Conservation (phyloP, 2,329 filamentous ascomycete species). For the Nectriaceae sp. region DNA sequence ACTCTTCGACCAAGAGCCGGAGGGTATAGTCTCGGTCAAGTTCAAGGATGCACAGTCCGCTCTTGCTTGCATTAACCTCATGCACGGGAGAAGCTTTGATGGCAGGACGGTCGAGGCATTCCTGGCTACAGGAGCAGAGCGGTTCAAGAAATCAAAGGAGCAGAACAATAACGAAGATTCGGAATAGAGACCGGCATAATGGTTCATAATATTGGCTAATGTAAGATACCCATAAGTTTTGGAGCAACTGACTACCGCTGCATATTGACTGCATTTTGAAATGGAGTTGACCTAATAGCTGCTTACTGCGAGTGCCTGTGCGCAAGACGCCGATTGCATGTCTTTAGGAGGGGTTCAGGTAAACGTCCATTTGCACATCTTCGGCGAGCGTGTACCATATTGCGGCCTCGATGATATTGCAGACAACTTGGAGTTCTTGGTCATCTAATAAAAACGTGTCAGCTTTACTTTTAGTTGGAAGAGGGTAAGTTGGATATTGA, state of each 20-base stretch:
- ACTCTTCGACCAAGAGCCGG: conserved; percentile 82
- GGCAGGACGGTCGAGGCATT: conserved; percentile 72
- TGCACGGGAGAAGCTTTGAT: conserved; percentile 81
- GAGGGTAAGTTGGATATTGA: conserved; percentile 1
- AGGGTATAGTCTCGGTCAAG: conserved; percentile 82
- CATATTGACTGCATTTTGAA: no score
- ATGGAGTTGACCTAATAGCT: no score
- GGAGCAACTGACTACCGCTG: background rate
- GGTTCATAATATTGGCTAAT: conserved; percentile 2
- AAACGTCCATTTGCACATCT: conserved; percentile 39
- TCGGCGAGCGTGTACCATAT: conserved; percentile 65
- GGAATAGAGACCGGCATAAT: conserved; percentile 22
- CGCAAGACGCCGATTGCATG: no score
- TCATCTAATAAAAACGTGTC: conserved; percentile 46
- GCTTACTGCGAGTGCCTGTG: no score
- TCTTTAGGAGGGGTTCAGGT: conserved; percentile 12
- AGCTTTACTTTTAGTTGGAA: background rate
- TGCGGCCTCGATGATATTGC: conserved; percentile 71
- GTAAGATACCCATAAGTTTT: conserved; percentile 29
- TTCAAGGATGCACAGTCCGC: conserved; percentile 75
- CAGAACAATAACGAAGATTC: conserved; percentile 48
- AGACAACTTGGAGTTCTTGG: conserved; percentile 67
- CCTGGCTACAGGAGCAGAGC: conserved; percentile 70
- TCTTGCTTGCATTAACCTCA: conserved; percentile 68
- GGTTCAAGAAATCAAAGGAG: conserved; percentile 68